These are phyloP conservation scores for Paraleonurus japonicus DNA, from an alignment of 257 asterid genomes.

Conservation along the genomic window DNA sequence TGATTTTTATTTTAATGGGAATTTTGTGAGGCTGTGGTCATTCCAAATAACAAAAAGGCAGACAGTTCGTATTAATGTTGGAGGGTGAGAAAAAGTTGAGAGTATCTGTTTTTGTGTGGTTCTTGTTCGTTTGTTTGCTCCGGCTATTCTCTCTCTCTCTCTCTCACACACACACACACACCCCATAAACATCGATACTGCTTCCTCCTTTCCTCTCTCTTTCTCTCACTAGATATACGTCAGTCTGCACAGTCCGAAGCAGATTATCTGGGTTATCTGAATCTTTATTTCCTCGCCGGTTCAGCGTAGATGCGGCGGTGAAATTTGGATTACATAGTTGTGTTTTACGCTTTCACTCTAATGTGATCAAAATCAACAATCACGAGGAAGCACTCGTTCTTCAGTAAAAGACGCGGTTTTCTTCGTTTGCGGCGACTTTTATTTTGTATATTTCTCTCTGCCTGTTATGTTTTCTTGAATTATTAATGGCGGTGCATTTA, in stretches of 20 bases:
- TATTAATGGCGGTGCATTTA: constrained; percentile 38
- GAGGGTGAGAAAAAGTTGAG: constrained; percentile 36
- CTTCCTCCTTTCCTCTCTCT: constrained; percentile 17
- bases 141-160: constrained; percentile 21
- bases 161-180: constrained; percentile 6
- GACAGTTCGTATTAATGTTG: constrained; percentile 29
- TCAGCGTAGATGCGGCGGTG: constrained; percentile 12
- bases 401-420: not conserved
- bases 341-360: too few species aligned
- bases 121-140: constrained; percentile 31
- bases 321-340: not conserved
- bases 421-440: constrained; percentile 12
- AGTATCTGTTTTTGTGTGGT: constrained; percentile 46
- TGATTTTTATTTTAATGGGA: constrained; percentile 15
- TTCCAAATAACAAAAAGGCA: constrained; percentile 27
- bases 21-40: constrained; percentile 67
- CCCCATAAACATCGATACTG: constrained; percentile 19
- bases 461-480: constrained; percentile 39
- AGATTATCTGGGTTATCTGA: constrained; percentile 9
- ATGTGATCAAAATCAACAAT: not conserved
- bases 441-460: not conserved
- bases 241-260: not conserved
- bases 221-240: constrained; percentile 19
- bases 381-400: constrained; percentile 1
- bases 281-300: not conserved